phyloP scores from a whole-genome alignment of 2,329 filamentous ascomycete genomes.

The Colletotrichum cereale region DNA sequence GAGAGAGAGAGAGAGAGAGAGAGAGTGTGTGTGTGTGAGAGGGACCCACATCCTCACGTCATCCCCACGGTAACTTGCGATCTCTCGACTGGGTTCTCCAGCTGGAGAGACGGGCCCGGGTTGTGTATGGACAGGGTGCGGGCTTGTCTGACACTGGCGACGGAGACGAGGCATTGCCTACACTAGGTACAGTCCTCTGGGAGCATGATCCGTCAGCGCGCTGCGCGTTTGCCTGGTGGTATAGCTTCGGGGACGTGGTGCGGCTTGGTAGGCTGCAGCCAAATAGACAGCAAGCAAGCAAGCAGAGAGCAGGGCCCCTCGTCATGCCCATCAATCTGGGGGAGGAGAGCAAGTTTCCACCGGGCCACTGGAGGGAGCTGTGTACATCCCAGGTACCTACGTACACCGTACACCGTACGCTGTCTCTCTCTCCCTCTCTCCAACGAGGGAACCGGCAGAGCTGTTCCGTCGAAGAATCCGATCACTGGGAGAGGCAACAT shows the following conservation, averaged over 20 bases:
- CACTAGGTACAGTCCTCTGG: background rate
- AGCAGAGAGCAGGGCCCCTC: background rate
- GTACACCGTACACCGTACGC: background rate
- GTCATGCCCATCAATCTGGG: background rate
- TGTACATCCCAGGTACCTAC: background rate
- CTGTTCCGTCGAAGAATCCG: constrained; percentile 17
- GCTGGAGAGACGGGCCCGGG: background rate
- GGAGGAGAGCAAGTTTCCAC: background rate
- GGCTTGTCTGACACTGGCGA: constrained; percentile 17
- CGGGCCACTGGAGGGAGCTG: background rate
- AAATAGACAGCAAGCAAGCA: background rate
- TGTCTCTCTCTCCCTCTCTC: background rate
- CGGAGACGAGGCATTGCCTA: background rate
- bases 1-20: background rate
- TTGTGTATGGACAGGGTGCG: background rate
- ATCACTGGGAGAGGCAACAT: background rate
- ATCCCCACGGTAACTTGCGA: constrained; percentile 30
- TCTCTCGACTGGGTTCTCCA: background rate
- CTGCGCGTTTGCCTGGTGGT: background rate
- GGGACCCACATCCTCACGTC: constrained; percentile 34
- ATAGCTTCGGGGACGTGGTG: background rate
- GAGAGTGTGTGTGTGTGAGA: too few species aligned
- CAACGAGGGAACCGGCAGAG: background rate
- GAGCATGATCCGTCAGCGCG: background rate
- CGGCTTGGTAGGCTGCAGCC: background rate